phyloP scores from a whole-genome alignment of 1,139 yeast genomes.

The Blastobotrys capitulatus region DNA sequence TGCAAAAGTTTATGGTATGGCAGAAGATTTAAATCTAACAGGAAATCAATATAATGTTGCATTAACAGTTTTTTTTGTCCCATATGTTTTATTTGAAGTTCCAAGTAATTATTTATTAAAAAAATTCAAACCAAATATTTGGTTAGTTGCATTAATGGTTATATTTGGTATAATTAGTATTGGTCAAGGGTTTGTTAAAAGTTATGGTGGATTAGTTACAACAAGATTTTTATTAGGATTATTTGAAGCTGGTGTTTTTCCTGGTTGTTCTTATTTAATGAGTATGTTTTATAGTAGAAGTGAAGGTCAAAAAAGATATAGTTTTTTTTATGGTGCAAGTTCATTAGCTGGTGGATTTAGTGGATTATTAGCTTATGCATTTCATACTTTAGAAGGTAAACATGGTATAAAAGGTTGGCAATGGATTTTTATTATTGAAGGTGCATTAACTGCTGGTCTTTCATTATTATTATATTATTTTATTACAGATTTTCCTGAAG shows the following conservation, averaged over 20 bases:
- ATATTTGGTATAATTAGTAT: constrained; percentile 57
- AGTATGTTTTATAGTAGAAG: constrained; percentile 48
- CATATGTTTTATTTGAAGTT: constrained; percentile 62
- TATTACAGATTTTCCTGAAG: constrained; percentile 73
- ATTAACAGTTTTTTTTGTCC: constrained; percentile 63
- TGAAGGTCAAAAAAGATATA: constrained; percentile 65
- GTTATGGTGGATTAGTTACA: constrained; percentile 52
- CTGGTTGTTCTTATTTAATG: constrained; percentile 64
- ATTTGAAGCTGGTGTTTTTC: constrained; percentile 66
- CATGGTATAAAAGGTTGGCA: constrained; percentile 47
- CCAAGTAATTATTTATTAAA: constrained; percentile 61
- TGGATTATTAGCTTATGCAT: constrained; percentile 64
- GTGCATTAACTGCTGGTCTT: constrained; percentile 59
- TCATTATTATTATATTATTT: constrained; percentile 57
- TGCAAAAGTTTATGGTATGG: constrained; percentile 63
- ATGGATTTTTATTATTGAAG: constrained; percentile 72
- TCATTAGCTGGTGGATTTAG: constrained; percentile 78
- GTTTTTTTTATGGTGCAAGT: constrained; percentile 65
- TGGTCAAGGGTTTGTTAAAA: constrained; percentile 60
- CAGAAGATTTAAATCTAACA: neutral
- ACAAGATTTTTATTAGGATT: constrained; percentile 62
- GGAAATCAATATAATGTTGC: constrained; percentile 52
- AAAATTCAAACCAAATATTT: constrained; percentile 55
- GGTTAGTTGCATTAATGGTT: constrained; percentile 53
- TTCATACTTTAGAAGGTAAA: constrained; percentile 46